Evolutionary conservation across 2,329 filamentous ascomycete genomes (phyloP), one percentile per base, ranked within the genome.

Genomic region (Pseudofabraea citricarpa): DNA sequence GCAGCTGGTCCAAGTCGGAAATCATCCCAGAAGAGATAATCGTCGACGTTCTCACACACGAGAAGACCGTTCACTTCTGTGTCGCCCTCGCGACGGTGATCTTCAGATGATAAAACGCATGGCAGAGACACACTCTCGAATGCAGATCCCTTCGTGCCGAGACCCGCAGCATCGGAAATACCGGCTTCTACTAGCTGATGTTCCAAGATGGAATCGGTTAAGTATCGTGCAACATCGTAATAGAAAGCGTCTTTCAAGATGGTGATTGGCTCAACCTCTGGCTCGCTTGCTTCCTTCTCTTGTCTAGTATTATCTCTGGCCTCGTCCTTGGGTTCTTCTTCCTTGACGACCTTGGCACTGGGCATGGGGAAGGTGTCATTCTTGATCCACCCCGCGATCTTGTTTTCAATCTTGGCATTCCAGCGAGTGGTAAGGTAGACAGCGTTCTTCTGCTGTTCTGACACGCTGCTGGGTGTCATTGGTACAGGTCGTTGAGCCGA

Each of bases 381-480:
- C 10, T 51, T 47, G 12, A 63, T 61, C 76, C 77, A 81, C 6
- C 63, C 52, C 1, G 62, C 56, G 40, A 75, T 58, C 13, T 60
- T 58, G 6, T 58, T 59, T n/a, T 64, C 59, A 3, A 79, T 47
- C 27, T 59, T 51, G 4, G 59, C 51, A 49, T 81, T 77, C 77
- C 77, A 81, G 10, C 64, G 60, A 7, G 55, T 55, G 1, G 74
- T 74, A 31, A 81, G 56, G 38, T 69, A 66, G 2, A 70, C 69
- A 2, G 75, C 74, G 47, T 78, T 79, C 45, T 73, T 73, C 52
- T 76, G 63, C 49, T 80, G 71, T 49, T 77, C 74, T 2, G 70
- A 65, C 27, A 65, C 64, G 12, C 63, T 69, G 51, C 75, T 73
- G 9, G 72, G 72, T 12, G 45, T 50, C 1, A 71, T 64, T 1